A percentile compares a stretch with the other conserved stretches of the same genome.
phyloP scores from a whole-genome alignment of 164 flowering plant genomes.

The Tinospora cordifolia region DNA sequence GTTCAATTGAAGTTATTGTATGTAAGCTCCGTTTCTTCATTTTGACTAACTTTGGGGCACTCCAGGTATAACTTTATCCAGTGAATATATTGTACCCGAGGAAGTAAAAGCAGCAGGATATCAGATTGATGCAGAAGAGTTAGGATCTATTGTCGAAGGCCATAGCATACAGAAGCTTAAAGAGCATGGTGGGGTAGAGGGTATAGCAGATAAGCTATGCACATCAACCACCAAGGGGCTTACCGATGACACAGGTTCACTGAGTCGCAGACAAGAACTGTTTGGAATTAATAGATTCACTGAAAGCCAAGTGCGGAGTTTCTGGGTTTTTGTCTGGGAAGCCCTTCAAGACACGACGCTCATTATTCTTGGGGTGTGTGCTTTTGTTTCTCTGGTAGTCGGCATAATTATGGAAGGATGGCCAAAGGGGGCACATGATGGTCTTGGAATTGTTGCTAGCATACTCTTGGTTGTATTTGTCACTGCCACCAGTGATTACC shows the following conservation, averaged over 20 bases:
- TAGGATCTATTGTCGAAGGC: not conserved
- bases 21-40: not conserved
- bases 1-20: not conserved
- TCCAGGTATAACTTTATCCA: conserved; percentile 3
- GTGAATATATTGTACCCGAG: not conserved
- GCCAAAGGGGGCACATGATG: conserved; percentile 82
- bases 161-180: not conserved
- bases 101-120: conserved; percentile 1
- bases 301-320: conserved; percentile 40
- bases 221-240: conserved; percentile 51
- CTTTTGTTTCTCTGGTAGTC: conserved; percentile 66
- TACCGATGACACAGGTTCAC: conserved; percentile 21
- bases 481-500: conserved; percentile 75
- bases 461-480: conserved; percentile 72
- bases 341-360: conserved; percentile 85
- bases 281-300: conserved; percentile 65
- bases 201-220: conserved; percentile 16
- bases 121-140: not conserved
- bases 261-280: conserved; percentile 37
- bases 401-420: conserved; percentile 76
- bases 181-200: conserved; percentile 3
- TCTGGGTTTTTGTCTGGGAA: conserved; percentile 83
- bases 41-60: conserved; percentile 7
- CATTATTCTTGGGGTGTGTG: conserved; percentile 68
- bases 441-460: conserved; percentile 75